phyloP scores from a whole-genome alignment of 2,329 filamentous ascomycete species.

The Torrubiella hemipterigena region DNA sequence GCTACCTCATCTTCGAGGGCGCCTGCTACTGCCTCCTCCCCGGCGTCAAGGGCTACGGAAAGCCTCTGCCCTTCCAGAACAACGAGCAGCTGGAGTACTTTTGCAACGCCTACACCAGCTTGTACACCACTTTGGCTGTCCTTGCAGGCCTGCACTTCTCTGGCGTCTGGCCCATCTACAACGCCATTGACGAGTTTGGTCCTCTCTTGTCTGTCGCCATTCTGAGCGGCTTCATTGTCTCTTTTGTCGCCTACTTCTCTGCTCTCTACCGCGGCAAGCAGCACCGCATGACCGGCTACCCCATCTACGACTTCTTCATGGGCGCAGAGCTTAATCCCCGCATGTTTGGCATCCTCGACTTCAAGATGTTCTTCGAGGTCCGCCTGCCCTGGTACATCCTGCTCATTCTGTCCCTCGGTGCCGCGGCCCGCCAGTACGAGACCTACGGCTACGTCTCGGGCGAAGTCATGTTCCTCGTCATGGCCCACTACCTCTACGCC shows the following conservation, averaged over 20 bases:
- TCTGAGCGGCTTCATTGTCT: constrained; percentile 74
- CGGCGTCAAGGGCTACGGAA: constrained; percentile 78
- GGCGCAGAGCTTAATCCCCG: constrained; percentile 81
- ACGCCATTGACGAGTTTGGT: constrained; percentile 88
- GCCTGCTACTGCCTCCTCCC: constrained; percentile 76
- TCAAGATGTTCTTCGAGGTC: constrained; percentile 96
- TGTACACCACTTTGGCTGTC: constrained; percentile 73
- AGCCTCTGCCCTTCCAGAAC: constrained; percentile 69
- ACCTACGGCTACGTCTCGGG: constrained; percentile 72
- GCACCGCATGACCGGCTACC: constrained; percentile 84
- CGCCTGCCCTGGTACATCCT: constrained; percentile 88
- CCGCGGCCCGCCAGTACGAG: constrained; percentile 75
- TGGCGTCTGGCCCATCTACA: constrained; percentile 81
- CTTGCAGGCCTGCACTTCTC: constrained; percentile 66
- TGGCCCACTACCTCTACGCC: constrained; percentile 87
- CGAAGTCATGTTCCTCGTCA: constrained; percentile 73
- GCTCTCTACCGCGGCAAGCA: constrained; percentile 68
- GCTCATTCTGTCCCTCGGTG: constrained; percentile 63
- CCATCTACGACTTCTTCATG: constrained; percentile 89
- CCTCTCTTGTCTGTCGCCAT: constrained; percentile 89
- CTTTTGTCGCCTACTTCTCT: constrained; percentile 75
- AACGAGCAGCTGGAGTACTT: constrained; percentile 88
- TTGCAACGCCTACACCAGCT: constrained; percentile 79
- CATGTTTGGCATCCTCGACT: constrained; percentile 76
- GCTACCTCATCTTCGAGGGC: constrained; percentile 76